These are phyloP conservation scores for Mycocentrospora acerina DNA, from an alignment of 2,329 filamentous ascomycete genomes.

Conservation along the genomic window DNA sequence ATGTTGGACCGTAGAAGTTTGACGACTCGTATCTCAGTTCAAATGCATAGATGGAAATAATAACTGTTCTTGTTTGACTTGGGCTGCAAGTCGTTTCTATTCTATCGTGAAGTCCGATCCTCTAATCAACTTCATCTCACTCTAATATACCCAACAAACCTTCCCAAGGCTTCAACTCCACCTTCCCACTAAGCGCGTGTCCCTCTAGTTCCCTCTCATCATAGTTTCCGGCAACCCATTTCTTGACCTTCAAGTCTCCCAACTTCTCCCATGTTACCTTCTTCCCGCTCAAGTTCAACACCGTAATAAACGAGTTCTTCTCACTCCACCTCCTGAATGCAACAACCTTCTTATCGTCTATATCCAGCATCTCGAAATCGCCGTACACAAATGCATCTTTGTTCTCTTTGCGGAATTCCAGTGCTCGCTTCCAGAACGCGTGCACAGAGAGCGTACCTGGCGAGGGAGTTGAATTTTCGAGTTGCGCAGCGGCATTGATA, in stretches of 20 bases:
- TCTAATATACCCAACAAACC: constrained; percentile 31
- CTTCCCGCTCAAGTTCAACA: constrained; percentile 38
- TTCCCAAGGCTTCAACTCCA: constrained; percentile 40
- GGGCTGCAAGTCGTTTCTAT: no score
- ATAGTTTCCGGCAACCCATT: constrained; percentile 43
- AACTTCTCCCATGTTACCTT: constrained; percentile 32
- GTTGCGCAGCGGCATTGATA: constrained; percentile 61
- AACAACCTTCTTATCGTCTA: constrained; percentile 40
- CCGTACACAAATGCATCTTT: constrained; percentile 65
- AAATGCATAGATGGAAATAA: no score
- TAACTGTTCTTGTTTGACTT: no score
- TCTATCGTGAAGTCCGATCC: no score
- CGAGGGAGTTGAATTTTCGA: constrained; percentile 26
- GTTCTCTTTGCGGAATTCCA: constrained; percentile 59
- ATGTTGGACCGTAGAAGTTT: no score
- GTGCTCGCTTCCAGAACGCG: constrained; percentile 61
- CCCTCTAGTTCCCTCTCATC: constrained; percentile 26
- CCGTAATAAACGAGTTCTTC: constrained; percentile 27
- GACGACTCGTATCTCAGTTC: no score
- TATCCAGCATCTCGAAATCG: constrained; percentile 56
- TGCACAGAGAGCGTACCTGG: constrained; percentile 51
- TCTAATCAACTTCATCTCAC: constrained; percentile 5
- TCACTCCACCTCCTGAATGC: constrained; percentile 36
- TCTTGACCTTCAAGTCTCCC: constrained; percentile 25
- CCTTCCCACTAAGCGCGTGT: constrained; percentile 15